These are phyloP conservation scores for Hortiboletus campestris DNA, from an alignment of 768 basidiomycete species.

Conservation along the genomic window DNA sequence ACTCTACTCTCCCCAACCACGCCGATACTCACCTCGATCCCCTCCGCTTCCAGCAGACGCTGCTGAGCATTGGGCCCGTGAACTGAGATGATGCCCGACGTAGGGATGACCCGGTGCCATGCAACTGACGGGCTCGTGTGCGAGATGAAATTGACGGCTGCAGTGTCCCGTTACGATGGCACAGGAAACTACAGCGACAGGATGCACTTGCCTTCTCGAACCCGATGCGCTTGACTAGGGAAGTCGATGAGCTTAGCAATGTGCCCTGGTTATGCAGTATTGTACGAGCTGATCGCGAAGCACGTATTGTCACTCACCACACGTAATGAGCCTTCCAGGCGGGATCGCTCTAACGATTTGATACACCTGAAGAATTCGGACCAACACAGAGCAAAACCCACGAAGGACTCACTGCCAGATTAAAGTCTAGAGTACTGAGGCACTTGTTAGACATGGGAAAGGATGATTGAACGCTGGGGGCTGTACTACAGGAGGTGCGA, in stretches of 20 bases:
- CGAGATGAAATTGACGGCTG: slow-evolving; percentile 73
- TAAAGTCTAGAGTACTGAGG: slow-evolving; percentile 7
- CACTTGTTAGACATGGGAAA: background rate
- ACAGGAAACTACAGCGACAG: background rate
- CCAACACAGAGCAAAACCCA: background rate
- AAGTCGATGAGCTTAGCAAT: slow-evolving; percentile 73
- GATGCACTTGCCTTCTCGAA: slow-evolving; percentile 62
- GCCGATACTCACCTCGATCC: slow-evolving; percentile 60
- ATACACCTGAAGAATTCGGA: slow-evolving; percentile 51
- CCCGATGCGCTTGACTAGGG: slow-evolving; percentile 70
- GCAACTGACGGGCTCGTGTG: slow-evolving; percentile 62
- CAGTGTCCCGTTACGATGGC: background rate
- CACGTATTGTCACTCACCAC: slow-evolving; percentile 34
- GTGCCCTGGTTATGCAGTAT: slow-evolving; percentile 38
- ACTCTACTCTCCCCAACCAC: slow-evolving; percentile 55
- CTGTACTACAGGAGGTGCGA: background rate
- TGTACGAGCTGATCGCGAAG: background rate
- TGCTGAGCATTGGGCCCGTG: slow-evolving; percentile 45
- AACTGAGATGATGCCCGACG: slow-evolving; percentile 70
- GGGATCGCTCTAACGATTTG: slow-evolving; percentile 65
- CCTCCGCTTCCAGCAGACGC: slow-evolving; percentile 70
- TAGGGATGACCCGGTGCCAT: slow-evolving; percentile 73
- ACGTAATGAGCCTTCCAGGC: slow-evolving; percentile 60
- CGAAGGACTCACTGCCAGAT: slow-evolving; percentile 12
- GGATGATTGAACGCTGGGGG: background rate